Evolutionary conservation across 768 basidiomycete species (phyloP).

Genomic region (Lentinula raphanica): DNA sequence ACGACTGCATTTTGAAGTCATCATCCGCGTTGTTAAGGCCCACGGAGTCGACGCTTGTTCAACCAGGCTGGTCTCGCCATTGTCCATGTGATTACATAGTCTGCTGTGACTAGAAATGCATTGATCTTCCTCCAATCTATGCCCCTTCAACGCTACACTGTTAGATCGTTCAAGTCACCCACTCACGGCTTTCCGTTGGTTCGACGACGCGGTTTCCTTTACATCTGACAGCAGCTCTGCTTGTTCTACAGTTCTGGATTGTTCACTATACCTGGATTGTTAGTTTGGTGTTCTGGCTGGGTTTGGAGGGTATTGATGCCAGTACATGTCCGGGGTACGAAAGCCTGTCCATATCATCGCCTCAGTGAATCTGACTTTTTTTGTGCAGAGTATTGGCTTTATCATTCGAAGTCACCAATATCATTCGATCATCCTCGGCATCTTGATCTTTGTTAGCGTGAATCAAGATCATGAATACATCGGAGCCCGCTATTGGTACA

Average conservation of each 20-base stretch:
- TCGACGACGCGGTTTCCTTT: conserved; percentile 70
- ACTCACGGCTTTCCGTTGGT: no score
- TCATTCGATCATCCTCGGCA: conserved; percentile 74
- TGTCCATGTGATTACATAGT: no score
- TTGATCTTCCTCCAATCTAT: no score
- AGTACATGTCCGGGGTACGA: conserved; percentile 61
- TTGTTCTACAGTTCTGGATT: conserved; percentile 76
- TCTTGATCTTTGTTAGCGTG: conserved; percentile 75
- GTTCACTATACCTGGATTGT: conserved; percentile 63
- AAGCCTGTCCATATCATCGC: conserved; percentile 87
- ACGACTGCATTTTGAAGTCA: no score
- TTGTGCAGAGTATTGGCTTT: conserved; percentile 78
- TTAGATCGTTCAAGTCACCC: no score
- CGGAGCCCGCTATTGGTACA: conserved; percentile 66
- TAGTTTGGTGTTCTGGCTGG: conserved; percentile 68
- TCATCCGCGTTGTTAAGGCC: no score
- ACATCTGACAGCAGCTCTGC: conserved; percentile 84
- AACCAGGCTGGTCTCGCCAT: no score
- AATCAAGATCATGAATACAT: conserved; percentile 67
- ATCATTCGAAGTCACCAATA: conserved; percentile 72
- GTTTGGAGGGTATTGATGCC: conserved; percentile 70
- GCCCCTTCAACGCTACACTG: no score
- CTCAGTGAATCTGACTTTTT: conserved; percentile 38
- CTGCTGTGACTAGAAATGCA: no score
- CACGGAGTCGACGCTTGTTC: no score